phyloP scores from a whole-genome alignment of 148 eudicot genomes.

The Vaccinium vitisidaea region DNA sequence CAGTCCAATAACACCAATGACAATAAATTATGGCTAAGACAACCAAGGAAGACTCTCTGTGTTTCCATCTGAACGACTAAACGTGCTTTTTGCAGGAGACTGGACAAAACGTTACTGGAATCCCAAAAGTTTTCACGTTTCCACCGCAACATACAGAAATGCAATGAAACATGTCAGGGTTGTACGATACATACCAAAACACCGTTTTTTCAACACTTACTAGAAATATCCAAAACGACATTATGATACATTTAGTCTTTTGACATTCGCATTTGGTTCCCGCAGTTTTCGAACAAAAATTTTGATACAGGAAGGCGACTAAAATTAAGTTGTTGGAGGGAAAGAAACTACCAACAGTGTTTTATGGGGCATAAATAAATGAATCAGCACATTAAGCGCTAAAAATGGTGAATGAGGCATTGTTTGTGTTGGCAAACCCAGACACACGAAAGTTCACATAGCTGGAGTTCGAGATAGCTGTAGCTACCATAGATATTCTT shows the following conservation, averaged over 20 bases:
- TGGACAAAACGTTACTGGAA: neutral
- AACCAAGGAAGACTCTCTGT: neutral
- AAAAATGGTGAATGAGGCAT: neutral
- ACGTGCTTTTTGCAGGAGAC: neutral
- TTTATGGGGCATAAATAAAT: neutral
- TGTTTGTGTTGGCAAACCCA: neutral
- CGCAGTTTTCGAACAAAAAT: neutral
- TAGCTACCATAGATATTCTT: neutral
- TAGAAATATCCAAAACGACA: neutral
- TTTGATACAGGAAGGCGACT: neutral
- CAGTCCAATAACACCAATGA: neutral
- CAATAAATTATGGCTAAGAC: neutral
- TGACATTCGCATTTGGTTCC: neutral
- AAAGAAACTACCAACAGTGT: neutral
- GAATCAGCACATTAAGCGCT: neutral
- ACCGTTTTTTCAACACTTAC: neutral
- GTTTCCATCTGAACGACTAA: neutral
- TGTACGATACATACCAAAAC: neutral
- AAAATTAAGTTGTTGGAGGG: neutral
- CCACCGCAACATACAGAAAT: neutral
- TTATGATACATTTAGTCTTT: neutral
- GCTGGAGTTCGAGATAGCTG: neutral
- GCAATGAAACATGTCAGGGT: neutral
- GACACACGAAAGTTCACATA: neutral
- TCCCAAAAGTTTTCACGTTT: neutral